phyloP scores from a whole-genome alignment of 2,329 filamentous ascomycete genomes.

The Aspergillus glaucus region DNA sequence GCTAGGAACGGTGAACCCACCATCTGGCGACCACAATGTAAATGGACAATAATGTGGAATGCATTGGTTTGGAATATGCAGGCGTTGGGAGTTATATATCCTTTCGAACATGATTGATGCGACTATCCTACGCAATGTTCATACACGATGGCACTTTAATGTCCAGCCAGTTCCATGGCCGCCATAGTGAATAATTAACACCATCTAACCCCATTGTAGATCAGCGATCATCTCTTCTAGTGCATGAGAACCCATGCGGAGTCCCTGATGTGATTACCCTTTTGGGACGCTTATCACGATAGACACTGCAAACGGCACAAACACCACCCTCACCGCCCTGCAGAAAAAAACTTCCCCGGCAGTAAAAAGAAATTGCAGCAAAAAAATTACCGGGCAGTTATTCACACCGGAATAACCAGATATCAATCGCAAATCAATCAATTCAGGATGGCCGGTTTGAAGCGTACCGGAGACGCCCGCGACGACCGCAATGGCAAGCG shows the following conservation, averaged over 20 bases:
- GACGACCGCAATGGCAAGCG: slow-evolving; percentile 37
- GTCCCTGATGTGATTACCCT: neutral
- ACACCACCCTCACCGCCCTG: slow-evolving; percentile 6
- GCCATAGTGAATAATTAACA: too few species aligned
- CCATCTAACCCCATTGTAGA: too few species aligned
- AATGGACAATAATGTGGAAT: slow-evolving; percentile 14
- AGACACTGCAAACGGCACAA: slow-evolving; percentile 11
- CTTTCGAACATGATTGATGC: neutral
- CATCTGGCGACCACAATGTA: slow-evolving; percentile 9
- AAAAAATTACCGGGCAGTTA: slow-evolving; percentile 1
- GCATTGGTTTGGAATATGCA: neutral
- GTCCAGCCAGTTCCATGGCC: too few species aligned
- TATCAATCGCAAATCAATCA: neutral
- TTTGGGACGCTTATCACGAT: slow-evolving; percentile 3
- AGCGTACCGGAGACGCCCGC: slow-evolving; percentile 32
- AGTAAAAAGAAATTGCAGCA: slow-evolving; percentile 1
- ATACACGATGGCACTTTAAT: too few species aligned
- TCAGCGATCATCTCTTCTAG: too few species aligned
- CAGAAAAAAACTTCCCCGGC: slow-evolving; percentile 11
- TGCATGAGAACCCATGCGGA: neutral
- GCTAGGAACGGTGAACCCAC: slow-evolving; percentile 56
- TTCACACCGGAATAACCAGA: neutral
- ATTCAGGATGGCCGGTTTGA: slow-evolving; percentile 34
- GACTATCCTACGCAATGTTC: too few species aligned
- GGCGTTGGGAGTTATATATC: neutral